phyloP scores from a whole-genome alignment of 1,284 basidiomycete genomes.

The Mixia osmundae region DNA sequence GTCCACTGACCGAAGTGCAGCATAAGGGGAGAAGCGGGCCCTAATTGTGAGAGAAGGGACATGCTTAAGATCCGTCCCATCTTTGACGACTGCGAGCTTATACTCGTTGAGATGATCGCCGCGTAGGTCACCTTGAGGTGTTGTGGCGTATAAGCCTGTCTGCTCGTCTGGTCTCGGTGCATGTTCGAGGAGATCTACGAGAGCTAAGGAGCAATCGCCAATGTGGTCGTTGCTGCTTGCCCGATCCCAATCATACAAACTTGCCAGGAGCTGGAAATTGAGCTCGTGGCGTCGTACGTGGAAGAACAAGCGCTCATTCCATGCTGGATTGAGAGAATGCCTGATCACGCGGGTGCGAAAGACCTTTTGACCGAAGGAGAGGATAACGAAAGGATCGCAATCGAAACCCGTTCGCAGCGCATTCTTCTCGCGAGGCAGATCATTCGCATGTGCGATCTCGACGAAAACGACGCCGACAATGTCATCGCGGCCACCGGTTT shows the following conservation, averaged over 20 bases:
- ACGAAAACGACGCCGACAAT: conserved; percentile 85
- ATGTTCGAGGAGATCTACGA: conserved; percentile 42
- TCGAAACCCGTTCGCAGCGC: conserved; percentile 71
- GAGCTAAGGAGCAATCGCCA: conserved; percentile 45
- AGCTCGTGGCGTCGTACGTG: conserved; percentile 76
- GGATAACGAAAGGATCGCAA: conserved; percentile 92
- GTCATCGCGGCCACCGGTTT: conserved; percentile 35
- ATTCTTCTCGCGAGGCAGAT: conserved; percentile 68
- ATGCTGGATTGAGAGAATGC: conserved; percentile 48
- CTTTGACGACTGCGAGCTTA: conserved; percentile 29
- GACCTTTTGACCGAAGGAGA: conserved; percentile 89
- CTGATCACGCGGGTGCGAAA: conserved; percentile 46
- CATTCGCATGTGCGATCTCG: conserved; percentile 41
- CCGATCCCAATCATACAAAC: conserved; percentile 86
- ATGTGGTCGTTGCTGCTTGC: conserved; percentile 43
- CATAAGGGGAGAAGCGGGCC: conserved; percentile 87
- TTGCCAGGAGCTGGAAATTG: conserved; percentile 36
- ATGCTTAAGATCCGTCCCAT: conserved; percentile 2
- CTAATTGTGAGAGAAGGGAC: conserved; percentile 25
- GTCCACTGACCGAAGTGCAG: conserved; percentile 52
- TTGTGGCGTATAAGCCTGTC: conserved; percentile 45
- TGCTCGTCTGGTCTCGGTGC: conserved; percentile 46
- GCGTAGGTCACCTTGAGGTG: conserved; percentile 27
- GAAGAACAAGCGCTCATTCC: conserved; percentile 91
- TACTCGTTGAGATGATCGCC: conserved; percentile 42